Evolutionary conservation across 1,139 yeast species (phyloP).

Genomic region (Pichia sp.): DNA sequence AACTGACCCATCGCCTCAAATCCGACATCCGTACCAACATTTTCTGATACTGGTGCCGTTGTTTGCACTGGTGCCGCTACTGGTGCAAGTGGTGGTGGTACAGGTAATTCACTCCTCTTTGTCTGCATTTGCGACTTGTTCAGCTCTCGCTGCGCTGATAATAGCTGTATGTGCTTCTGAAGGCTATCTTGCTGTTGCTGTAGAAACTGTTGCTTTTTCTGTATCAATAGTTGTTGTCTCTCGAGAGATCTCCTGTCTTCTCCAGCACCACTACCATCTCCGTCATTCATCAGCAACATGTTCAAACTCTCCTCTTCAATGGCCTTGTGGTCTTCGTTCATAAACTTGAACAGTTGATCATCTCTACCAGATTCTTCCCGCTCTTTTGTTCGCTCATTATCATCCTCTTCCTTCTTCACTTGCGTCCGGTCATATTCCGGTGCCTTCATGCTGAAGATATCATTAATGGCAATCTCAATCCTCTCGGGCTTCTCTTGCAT

Average conservation of each 20-base stretch:
- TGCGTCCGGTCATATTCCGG: too few species aligned
- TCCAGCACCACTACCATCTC: constrained; percentile 1
- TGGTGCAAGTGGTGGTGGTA: neutral
- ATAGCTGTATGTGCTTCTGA: constrained; percentile 5
- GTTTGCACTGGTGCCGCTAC: constrained; percentile 1
- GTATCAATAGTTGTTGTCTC: constrained; percentile 5
- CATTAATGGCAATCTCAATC: constrained; percentile 22
- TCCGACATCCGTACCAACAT: neutral
- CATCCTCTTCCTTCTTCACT: neutral
- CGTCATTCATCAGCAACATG: constrained; percentile 7
- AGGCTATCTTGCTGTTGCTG: constrained; percentile 8
- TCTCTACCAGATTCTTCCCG: neutral
- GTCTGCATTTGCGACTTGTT: neutral
- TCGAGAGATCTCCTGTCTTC: neutral
- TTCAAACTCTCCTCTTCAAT: constrained; percentile 13
- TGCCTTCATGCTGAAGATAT: constrained; percentile 19
- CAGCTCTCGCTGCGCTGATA: constrained; percentile 3
- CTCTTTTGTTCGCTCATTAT: neutral
- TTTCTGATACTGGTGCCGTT: constrained; percentile 5
- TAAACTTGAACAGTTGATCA: constrained; percentile 4
- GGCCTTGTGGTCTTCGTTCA: constrained; percentile 3
- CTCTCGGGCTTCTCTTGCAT: constrained; percentile 7
- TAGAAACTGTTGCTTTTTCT: constrained; percentile 6
- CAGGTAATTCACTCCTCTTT: neutral
- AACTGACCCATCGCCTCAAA: too few species aligned